Percentiles rank a stretch among this genome's conserved stretches.
phyloP scores from a whole-genome alignment of 2,329 filamentous ascomycete genomes.

The Sphaerostilbella broomeana region DNA sequence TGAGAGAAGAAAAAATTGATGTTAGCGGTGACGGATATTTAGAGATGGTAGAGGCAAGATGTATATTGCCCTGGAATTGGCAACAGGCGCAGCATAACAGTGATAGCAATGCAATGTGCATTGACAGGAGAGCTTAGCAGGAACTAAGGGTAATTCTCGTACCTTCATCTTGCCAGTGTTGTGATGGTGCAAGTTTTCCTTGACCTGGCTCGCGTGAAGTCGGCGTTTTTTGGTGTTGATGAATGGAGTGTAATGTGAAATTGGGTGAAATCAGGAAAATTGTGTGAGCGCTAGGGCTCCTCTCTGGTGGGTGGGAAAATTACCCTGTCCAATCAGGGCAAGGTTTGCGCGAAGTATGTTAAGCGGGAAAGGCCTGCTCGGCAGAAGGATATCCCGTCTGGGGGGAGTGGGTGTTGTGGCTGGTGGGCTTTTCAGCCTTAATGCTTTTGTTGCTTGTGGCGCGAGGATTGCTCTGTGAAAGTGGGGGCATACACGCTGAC shows the following conservation, averaged over 20 bases:
- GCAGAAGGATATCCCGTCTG: conserved; percentile 19
- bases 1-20: not conserved
- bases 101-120: not conserved
- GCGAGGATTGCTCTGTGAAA: not conserved
- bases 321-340: conserved; percentile 27
- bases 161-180: conserved; percentile 44
- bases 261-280: conserved; percentile 34
- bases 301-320: conserved; percentile 17
- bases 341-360: not conserved
- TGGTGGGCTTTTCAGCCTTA: conserved; percentile 5
- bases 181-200: conserved; percentile 40
- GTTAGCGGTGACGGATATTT: conserved; percentile 27
- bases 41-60: not conserved
- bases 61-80: not conserved
- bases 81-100: not conserved
- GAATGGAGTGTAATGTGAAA: conserved; percentile 25
- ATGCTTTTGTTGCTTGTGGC: not conserved
- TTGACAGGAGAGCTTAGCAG: not conserved
- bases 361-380: conserved; percentile 6
- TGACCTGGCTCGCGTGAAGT: conserved; percentile 35
- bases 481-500: too few species aligned
- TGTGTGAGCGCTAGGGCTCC: conserved; percentile 36
- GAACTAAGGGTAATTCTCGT: conserved; percentile 19
- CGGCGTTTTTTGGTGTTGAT: conserved; percentile 25
- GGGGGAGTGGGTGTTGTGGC: not conserved